A percentile compares a stretch with the other conserved stretches of the same genome.
Evolutionary conservation across 1,139 yeast genomes (phyloP).

Genomic region (Taphrina flavorubra): DNA sequence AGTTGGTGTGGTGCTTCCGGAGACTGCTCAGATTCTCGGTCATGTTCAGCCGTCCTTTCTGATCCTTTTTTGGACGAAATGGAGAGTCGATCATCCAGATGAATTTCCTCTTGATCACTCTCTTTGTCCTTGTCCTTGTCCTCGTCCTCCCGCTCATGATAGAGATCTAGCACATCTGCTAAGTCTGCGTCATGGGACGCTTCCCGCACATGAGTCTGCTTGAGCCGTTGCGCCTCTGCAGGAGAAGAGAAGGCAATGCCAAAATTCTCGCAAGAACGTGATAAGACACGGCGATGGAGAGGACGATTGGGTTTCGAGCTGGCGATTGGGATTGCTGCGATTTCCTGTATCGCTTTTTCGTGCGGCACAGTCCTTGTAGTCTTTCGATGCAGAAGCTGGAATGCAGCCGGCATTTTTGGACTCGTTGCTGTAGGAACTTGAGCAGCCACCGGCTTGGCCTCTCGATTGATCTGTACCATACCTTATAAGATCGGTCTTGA

Average conservation of each 20-base stretch:
- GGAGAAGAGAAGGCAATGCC: conserved; percentile 34
- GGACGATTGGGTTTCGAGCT: neutral
- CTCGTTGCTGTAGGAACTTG: neutral
- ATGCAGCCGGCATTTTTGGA: conserved; percentile 33
- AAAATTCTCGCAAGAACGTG: conserved; percentile 22
- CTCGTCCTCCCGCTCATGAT: conserved; percentile 21
- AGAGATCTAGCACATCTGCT: conserved; percentile 27
- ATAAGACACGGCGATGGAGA: conserved; percentile 20
- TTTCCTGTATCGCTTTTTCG: conserved; percentile 4
- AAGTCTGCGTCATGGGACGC: conserved; percentile 21
- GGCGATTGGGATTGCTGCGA: conserved; percentile 9
- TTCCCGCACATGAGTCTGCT: conserved; percentile 12
- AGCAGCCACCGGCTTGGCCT: neutral
- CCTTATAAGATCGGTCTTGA: neutral
- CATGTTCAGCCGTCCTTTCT: neutral
- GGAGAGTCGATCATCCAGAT: neutral
- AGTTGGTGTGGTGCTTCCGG: neutral
- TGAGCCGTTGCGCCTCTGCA: conserved; percentile 25
- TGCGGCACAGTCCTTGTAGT: neutral
- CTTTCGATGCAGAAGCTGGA: conserved; percentile 10
- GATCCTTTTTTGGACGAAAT: neutral
- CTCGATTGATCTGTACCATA: neutral
- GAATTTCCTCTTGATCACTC: conserved; percentile 5
- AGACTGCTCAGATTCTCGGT: neutral
- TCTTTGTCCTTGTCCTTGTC: neutral